Base-by-base conservation (phyloP, 768 basidiomycete species). In the Mycena vitilis region DNA sequence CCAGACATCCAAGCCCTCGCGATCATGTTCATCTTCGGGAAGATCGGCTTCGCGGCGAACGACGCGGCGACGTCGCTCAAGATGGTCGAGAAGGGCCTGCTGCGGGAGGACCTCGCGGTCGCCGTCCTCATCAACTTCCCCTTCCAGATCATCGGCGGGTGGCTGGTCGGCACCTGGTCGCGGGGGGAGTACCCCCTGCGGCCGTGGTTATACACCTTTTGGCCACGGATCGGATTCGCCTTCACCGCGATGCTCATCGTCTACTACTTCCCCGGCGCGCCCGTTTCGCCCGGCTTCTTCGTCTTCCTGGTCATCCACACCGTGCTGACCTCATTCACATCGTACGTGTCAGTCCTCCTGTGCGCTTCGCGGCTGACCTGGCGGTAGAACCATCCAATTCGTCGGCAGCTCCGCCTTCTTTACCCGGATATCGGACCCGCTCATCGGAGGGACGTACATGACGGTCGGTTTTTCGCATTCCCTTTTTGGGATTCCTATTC, bases 371-470 rank as follows among this genome's bases (percentile, higher is more conserved):
- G 15, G 15, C 30, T 60, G 20, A 61, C 51, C 15, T 15, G 9
- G n/a, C n/a, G 5, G 42, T 18, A 97, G 97, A 51, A 98, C 97
- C 4, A 91, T 98, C 20, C 97, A 99, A 78, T 99, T 99, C 76
- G 97, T 99, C 30, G 96, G 97, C 11, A 95, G 99, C 70, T 95
- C 96, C n/a, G 98, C 98, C 2, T 99, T 99, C 86, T 97, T 99
- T 75, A 98, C 96, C 2, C 89, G 93, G 60, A 91, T 99, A 48
- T 95, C 98, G 0, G 98, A 99, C 76, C 98, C 98, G 0, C 75
- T 98, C n/a, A 98, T 99, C 60, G 98, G 98, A 25, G 98, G 98
- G 56, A 99, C 98, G 0, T 99, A 99, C 79, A 99, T 99, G 98
- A 99, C 98, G 15, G 96, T 96, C 74, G 70, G 37, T 12, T n/a